Conservation (phyloP, 192 early-diverging fungal species). For the Coemansia interrupta region DNA sequence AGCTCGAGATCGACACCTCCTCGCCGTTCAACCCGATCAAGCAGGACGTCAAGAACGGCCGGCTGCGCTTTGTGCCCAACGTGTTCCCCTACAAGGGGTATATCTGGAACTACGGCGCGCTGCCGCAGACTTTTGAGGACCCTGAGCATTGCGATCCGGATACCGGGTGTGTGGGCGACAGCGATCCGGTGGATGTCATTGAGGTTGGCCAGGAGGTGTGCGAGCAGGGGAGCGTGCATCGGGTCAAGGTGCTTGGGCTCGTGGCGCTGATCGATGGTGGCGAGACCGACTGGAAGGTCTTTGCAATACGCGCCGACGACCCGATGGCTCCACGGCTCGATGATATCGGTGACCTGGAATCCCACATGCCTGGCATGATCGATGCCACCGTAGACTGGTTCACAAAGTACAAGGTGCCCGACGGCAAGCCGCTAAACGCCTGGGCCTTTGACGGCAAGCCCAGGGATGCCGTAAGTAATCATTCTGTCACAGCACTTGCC, state of each 20-base stretch:
- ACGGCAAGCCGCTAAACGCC: constrained; percentile 98
- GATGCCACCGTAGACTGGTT: constrained; percentile 99
- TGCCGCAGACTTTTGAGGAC: constrained; percentile 99
- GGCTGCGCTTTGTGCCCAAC: constrained; percentile 95
- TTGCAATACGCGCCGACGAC: constrained; percentile 96
- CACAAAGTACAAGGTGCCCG: constrained; percentile 99
- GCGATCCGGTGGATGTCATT: constrained; percentile 95
- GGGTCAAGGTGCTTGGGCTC: constrained; percentile 96
- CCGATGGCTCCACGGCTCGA: constrained; percentile 93
- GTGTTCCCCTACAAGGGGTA: constrained; percentile 99
- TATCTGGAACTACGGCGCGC: constrained; percentile 99
- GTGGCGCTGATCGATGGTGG: constrained; percentile 99
- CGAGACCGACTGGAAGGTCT: constrained; percentile 99
- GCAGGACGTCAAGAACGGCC: constrained; percentile 98
- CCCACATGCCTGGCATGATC: constrained; percentile 90
- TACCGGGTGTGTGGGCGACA: constrained; percentile 94
- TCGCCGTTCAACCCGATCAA: constrained; percentile 95
- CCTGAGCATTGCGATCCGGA: constrained; percentile 82
- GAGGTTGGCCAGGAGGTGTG: constrained; percentile 96
- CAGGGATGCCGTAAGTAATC: constrained; percentile 39
- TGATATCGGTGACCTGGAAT: constrained; percentile 97
- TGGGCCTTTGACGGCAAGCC: constrained; percentile 93
- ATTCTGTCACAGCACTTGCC: not conserved
- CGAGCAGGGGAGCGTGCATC: constrained; percentile 90
- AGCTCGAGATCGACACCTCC: constrained; percentile 90